Conservation (phyloP, 805 yeast species). For the Hanseniaspora clermontiae region DNA sequence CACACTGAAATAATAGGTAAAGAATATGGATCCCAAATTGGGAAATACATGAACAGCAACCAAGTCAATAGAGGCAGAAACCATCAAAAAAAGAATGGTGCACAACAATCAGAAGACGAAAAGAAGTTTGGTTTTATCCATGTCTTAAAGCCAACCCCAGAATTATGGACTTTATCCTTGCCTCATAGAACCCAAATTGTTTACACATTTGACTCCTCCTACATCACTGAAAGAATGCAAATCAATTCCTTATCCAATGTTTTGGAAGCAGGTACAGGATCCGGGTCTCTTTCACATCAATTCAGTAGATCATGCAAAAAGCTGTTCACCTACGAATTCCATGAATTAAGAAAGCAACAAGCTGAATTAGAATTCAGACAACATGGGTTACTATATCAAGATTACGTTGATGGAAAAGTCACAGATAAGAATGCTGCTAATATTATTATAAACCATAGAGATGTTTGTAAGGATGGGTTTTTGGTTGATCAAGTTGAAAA, state of each 20-base stretch:
- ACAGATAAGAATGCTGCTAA: slow-evolving; percentile 25
- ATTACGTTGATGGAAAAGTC: slow-evolving; percentile 13
- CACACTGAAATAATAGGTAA: slow-evolving; percentile 72
- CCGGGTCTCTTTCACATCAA: slow-evolving; percentile 90
- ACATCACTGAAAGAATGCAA: slow-evolving; percentile 69
- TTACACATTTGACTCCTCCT: slow-evolving; percentile 88
- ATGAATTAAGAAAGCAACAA: slow-evolving; percentile 66
- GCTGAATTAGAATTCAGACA: slow-evolving; percentile 64
- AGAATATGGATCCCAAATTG: slow-evolving; percentile 73
- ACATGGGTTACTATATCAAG: slow-evolving; percentile 42
- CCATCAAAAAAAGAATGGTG: slow-evolving; percentile 8
- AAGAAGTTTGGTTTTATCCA: slow-evolving; percentile 63
- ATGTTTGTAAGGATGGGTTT: slow-evolving; percentile 85
- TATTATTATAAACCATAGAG: slow-evolving; percentile 72
- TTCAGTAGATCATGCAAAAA: slow-evolving; percentile 74
- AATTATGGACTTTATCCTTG: slow-evolving; percentile 86
- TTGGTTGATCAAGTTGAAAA: slow-evolving; percentile 30
- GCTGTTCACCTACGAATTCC: slow-evolving; percentile 82
- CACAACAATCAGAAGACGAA: slow-evolving; percentile 2
- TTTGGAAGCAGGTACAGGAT: slow-evolving; percentile 96
- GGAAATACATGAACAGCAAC: slow-evolving; percentile 48
- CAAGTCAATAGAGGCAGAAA: slow-evolving; percentile 11
- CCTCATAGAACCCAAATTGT: slow-evolving; percentile 98
- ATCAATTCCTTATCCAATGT: slow-evolving; percentile 65
- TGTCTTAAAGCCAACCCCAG: slow-evolving; percentile 82